A percentile compares a stretch with the other conserved stretches of the same genome.
phyloP scores from a whole-genome alignment of 306 rosid species.

The Betula pendula region DNA sequence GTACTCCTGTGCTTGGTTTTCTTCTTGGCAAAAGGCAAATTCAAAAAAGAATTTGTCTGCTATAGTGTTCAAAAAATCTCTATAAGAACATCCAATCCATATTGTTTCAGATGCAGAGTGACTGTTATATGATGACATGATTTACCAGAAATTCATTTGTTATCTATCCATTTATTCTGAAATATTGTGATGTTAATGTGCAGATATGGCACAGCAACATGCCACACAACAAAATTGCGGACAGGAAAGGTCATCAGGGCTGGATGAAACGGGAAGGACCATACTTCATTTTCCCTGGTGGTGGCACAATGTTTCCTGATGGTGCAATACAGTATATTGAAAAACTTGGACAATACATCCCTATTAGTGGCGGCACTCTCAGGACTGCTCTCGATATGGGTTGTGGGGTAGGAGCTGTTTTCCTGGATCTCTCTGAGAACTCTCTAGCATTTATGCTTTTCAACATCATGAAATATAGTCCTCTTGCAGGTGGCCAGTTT shows the following conservation, averaged over 20 bases:
- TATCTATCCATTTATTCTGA: slow-evolving; percentile 19
- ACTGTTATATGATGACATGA: background rate
- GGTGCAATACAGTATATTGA: slow-evolving; percentile 94
- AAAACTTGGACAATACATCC: slow-evolving; percentile 91
- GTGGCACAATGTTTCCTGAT: slow-evolving; percentile 99
- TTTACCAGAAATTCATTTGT: slow-evolving; percentile 4
- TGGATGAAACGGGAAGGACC: slow-evolving; percentile 97
- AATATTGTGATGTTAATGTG: slow-evolving; percentile 16
- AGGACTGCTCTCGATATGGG: slow-evolving; percentile 99
- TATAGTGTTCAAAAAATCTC: background rate
- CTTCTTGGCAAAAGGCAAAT: background rate
- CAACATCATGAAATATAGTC: slow-evolving; percentile 16
- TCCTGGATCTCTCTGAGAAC: slow-evolving; percentile 19
- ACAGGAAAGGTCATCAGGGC: slow-evolving; percentile 99
- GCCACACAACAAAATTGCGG: slow-evolving; percentile 96
- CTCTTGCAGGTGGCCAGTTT: slow-evolving; percentile 91
- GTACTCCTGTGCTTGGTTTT: background rate
- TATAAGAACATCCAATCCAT: background rate
- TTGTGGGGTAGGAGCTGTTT: slow-evolving; percentile 74
- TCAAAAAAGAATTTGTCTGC: background rate
- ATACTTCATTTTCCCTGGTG: slow-evolving; percentile 94
- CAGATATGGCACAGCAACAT: slow-evolving; percentile 96
- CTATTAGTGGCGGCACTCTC: slow-evolving; percentile 59
- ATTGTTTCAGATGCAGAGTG: background rate
- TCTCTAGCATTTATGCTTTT: slow-evolving; percentile 18